Percentiles rank a stretch among this genome's conserved stretches.
Evolutionary conservation across 306 rosid species (phyloP).

Genomic region (Albizia julibrissin): DNA sequence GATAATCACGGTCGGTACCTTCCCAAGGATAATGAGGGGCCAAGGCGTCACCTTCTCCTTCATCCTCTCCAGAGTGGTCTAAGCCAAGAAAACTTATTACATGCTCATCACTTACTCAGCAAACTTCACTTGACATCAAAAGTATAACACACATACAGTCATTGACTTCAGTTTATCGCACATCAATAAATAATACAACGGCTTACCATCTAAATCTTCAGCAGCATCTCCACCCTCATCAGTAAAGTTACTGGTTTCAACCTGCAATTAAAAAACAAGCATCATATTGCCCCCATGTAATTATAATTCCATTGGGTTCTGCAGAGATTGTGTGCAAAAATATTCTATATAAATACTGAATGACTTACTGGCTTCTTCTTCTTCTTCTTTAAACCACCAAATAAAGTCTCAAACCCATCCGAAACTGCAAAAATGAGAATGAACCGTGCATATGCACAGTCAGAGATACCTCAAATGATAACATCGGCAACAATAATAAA

Average conservation of each 20-base stretch:
- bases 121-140: background rate
- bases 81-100: conserved; percentile 15
- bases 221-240: conserved; percentile 62
- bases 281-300: conserved; percentile 2
- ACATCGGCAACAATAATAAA: background rate
- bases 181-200: background rate
- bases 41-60: conserved; percentile 49
- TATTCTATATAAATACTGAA: background rate
- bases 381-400: conserved; percentile 90
- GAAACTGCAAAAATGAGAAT: conserved; percentile 63
- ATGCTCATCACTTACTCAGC: conserved; percentile 9
- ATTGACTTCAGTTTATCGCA: background rate
- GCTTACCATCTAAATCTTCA: conserved; percentile 75
- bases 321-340: background rate
- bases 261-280: conserved; percentile 50
- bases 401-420: conserved; percentile 75
- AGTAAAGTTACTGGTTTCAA: conserved; percentile 64
- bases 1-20: conserved; percentile 88
- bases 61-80: conserved; percentile 71
- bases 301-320: background rate
- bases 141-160: background rate
- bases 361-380: conserved; percentile 75
- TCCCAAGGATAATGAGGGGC: conserved; percentile 82
- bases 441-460: conserved; percentile 8
- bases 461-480: background rate